These are phyloP conservation scores for Bombardia bombarda DNA, from an alignment of 495 filamentous ascomycete genomes.

Conservation along the genomic window DNA sequence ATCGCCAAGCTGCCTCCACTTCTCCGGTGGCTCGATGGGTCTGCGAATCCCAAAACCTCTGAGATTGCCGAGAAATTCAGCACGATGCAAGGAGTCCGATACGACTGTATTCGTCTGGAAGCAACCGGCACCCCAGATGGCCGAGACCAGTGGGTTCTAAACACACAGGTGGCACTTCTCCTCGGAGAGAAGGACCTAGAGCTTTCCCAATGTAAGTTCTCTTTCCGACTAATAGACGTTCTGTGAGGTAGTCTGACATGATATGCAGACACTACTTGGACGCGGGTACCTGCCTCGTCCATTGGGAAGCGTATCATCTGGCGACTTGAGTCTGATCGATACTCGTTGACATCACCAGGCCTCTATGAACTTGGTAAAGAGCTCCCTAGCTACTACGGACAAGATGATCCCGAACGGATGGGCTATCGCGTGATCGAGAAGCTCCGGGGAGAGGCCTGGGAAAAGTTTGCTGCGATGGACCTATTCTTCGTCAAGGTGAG, in stretches of 20 bases:
- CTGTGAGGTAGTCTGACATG: constrained; percentile 6
- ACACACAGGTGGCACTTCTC: constrained; percentile 65
- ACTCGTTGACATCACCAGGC: constrained; percentile 35
- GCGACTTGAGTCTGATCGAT: constrained; percentile 40
- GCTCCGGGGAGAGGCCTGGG: constrained; percentile 35
- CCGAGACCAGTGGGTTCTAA: constrained; percentile 67
- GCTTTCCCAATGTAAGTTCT: constrained; percentile 59
- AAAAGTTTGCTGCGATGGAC: constrained; percentile 45
- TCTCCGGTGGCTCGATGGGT: constrained; percentile 44
- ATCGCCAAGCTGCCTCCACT: constrained; percentile 43
- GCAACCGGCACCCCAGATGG: constrained; percentile 37
- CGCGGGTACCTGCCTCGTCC: constrained; percentile 38
- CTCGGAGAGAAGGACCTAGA: constrained; percentile 69
- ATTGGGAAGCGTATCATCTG: constrained; percentile 42
- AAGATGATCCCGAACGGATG: constrained; percentile 30
- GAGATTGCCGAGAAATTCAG: constrained; percentile 43
- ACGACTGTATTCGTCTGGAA: constrained; percentile 43
- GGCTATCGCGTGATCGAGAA: constrained; percentile 27
- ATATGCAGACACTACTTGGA: constrained; percentile 59
- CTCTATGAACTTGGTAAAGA: constrained; percentile 39
- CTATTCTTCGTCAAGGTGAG: constrained; percentile 73
- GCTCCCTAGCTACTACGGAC: constrained; percentile 33
- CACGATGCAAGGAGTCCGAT: constrained; percentile 42
- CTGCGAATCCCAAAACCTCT: constrained; percentile 37
- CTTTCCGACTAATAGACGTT: too few species aligned